phyloP scores from a whole-genome alignment of 345 rosid genomes.

The Citrus reticulata region DNA sequence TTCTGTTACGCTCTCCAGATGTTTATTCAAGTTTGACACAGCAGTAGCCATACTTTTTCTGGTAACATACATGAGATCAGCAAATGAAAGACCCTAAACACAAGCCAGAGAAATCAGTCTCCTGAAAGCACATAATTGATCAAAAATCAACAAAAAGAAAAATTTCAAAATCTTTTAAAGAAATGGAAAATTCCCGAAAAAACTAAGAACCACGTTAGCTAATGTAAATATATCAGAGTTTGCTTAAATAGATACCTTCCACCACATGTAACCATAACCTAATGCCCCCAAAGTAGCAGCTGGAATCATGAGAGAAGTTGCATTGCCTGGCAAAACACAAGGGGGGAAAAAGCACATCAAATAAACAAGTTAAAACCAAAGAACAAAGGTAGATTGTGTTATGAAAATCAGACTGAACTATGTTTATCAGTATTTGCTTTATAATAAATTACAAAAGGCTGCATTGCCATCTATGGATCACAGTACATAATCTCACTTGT shows the following conservation, averaged over 20 bases:
- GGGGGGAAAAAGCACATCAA: not conserved
- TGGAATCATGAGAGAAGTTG: slow-evolving; percentile 54
- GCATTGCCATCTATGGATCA: not conserved
- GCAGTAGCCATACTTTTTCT: slow-evolving; percentile 72
- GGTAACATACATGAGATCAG: slow-evolving; percentile 90
- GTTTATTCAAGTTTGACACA: slow-evolving; percentile 75
- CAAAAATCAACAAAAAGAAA: not conserved
- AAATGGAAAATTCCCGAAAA: not conserved
- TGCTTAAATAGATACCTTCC: slow-evolving; percentile 59
- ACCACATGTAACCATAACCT: slow-evolving; percentile 99
- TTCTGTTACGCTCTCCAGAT: slow-evolving; percentile 76
- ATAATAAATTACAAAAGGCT: not conserved
- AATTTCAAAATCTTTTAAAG: not conserved
- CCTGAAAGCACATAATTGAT: slow-evolving; percentile 4
- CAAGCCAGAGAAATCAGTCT: slow-evolving; percentile 10
- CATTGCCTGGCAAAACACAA: slow-evolving; percentile 44
- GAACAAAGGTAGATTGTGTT: not conserved
- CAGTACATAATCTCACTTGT: not conserved
- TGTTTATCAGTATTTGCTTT: not conserved
- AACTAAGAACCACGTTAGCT: not conserved
- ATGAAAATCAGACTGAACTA: not conserved
- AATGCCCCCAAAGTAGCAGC: slow-evolving; percentile 81
- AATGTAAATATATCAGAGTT: not conserved
- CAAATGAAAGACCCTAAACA: slow-evolving; percentile 73
- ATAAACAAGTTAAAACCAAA: not conserved